Evolutionary conservation across 306 rosid species (phyloP).

Genomic region (Citrullus amarus): DNA sequence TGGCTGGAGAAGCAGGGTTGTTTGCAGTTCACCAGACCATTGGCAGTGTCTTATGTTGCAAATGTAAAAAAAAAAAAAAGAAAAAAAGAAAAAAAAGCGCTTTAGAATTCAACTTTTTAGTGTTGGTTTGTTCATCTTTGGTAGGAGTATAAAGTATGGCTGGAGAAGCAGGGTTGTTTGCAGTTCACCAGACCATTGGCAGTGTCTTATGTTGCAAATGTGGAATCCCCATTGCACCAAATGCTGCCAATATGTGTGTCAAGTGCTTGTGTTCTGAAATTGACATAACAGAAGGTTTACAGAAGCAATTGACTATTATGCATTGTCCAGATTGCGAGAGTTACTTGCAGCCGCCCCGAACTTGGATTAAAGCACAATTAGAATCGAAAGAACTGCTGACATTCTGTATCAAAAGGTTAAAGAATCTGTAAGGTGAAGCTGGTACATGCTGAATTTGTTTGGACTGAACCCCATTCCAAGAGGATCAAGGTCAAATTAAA

Average conservation of each 20-base stretch:
- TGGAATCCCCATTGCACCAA: constrained; percentile 49
- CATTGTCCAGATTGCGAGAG: constrained; percentile 49
- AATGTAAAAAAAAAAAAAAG: constrained; percentile 8
- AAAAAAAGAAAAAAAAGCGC: too few species aligned
- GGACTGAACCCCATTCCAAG: constrained; percentile 58
- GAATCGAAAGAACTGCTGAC: constrained; percentile 47
- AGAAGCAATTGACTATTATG: constrained; percentile 31
- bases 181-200: constrained; percentile 8
- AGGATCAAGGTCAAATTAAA: constrained; percentile 44
- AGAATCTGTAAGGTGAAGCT: constrained; percentile 33
- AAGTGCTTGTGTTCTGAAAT: constrained; percentile 54
- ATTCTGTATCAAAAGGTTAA: constrained; percentile 48
- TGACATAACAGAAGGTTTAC: constrained; percentile 59
- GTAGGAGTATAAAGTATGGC: too few species aligned
- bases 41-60: constrained; percentile 49
- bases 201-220: constrained; percentile 54
- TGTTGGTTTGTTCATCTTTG: too few species aligned
- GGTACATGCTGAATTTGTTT: constrained; percentile 36
- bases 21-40: neutral
- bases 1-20: too few species aligned
- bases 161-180: too few species aligned
- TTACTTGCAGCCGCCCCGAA: constrained; percentile 60
- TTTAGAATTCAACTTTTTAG: too few species aligned
- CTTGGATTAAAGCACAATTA: constrained; percentile 44
- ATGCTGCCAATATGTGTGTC: constrained; percentile 57